phyloP scores from a whole-genome alignment of 441 rosid genomes.

The Breynia disticha region DNA sequence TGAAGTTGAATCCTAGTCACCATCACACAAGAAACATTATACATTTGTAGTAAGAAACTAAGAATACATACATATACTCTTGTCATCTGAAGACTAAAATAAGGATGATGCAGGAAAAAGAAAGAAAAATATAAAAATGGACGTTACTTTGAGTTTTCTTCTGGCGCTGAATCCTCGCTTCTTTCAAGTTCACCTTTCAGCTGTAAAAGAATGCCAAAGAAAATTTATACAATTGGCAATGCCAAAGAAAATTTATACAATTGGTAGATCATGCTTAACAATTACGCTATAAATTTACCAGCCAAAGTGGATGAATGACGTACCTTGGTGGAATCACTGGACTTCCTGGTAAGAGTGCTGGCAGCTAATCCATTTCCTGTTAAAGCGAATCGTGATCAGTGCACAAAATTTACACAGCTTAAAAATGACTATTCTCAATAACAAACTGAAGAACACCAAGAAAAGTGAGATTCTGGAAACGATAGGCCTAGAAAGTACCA shows the following conservation, averaged over 20 bases:
- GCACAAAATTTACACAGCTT: background rate
- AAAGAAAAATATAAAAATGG: slow-evolving; percentile 4
- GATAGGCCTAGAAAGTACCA: slow-evolving; percentile 26
- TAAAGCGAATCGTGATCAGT: slow-evolving; percentile 5
- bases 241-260: slow-evolving; percentile 8
- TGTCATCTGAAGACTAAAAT: background rate
- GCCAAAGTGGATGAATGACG: background rate
- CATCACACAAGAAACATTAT: slow-evolving; percentile 13
- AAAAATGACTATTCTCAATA: background rate
- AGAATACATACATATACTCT: no score
- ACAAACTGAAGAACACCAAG: slow-evolving; percentile 2
- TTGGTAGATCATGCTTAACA: slow-evolving; percentile 3
- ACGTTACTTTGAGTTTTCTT: slow-evolving; percentile 66
- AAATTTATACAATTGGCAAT: slow-evolving; percentile 10
- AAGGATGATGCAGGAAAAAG: background rate
- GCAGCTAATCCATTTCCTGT: slow-evolving; percentile 26
- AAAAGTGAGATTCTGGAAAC: slow-evolving; percentile 1
- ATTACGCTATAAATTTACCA: background rate
- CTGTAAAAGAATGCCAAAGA: slow-evolving; percentile 17
- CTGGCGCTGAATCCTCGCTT: slow-evolving; percentile 23
- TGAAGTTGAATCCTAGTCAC: slow-evolving; percentile 59
- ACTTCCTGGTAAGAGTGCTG: slow-evolving; percentile 24
- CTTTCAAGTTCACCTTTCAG: slow-evolving; percentile 29
- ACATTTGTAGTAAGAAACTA: background rate
- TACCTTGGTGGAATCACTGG: slow-evolving; percentile 49